Base-by-base conservation (phyloP, 2,329 filamentous ascomycete species). In the Penicillium sp. region DNA sequence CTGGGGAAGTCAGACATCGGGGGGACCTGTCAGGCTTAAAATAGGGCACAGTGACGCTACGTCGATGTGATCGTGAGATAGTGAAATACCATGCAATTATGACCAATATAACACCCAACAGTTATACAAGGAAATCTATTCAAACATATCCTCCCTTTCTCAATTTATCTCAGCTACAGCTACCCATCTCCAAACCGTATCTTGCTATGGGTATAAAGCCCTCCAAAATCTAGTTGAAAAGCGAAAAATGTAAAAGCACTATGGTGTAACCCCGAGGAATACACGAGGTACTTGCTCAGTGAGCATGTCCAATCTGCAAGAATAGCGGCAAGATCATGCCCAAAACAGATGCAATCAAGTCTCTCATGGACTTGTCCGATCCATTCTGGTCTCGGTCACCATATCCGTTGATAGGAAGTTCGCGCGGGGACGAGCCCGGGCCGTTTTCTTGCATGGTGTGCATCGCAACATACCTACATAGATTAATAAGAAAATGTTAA, bases 391-490 rank as follows among this genome's bases (percentile, higher is more conserved):
- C 75, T 46, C 77, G 70, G 50, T 79, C 77, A 21, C 71, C 67
- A 56, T 78, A 79, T 46, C 78, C 77, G 59, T 79, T 79, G n/a
- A 63, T 62, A 49, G 71, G 67, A 17, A 69, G 55, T 37, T 76
- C 72, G 12, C 72, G 73, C 13, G 70, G 61, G 6, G 64, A 53
- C 6, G 68, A 67, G 33, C 67, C 69, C 21, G 71, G 67, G n/a
- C 72, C 72, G 53, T 77, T 78, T 69, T 96, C 93, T 71, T 95
- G 90, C 91, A 97, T 96, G 0, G 93, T 92, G 71, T 99, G 94
- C 93, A 97, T 97, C 1, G 94, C 94, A 43, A 99, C 94, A 70
- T 97, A 96, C 67, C 91, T 95, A 62, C 15, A 49, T 2, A 21
- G 10, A 46, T 48, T 9, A 58, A 64, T 50, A 62, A 61, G 27